phyloP scores from a whole-genome alignment of 2,329 filamentous ascomycete genomes.

The Colletotrichum echinochloae region DNA sequence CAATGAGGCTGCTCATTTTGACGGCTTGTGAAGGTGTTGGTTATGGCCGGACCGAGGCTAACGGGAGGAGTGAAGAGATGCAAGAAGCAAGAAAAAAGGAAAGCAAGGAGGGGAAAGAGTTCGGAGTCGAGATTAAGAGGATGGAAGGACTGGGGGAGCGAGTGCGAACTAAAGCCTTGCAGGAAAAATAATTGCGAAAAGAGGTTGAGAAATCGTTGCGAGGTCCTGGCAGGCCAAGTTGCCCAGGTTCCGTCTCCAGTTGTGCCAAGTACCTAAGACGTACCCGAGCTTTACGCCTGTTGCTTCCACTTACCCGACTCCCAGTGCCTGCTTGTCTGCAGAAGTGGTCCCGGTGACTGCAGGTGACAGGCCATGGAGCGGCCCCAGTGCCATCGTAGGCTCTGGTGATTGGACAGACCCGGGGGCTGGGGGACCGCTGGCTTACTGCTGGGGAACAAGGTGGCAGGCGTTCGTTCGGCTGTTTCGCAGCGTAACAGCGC shows the following conservation, averaged over 20 bases:
- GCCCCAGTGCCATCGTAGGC: constrained; percentile 8
- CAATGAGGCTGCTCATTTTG: constrained; percentile 84
- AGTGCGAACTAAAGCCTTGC: constrained; percentile 38
- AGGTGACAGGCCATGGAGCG: constrained; percentile 36
- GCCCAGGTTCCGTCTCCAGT: constrained; percentile 33
- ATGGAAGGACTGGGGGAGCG: constrained; percentile 33
- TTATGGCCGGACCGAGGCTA: constrained; percentile 42
- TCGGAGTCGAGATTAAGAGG: constrained; percentile 29
- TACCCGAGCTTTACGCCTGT: constrained; percentile 36
- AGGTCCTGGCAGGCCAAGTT: constrained; percentile 27
- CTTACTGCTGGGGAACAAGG: constrained; percentile 34
- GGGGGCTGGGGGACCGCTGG: constrained; percentile 9
- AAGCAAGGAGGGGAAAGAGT: constrained; percentile 21
- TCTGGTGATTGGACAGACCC: constrained; percentile 30
- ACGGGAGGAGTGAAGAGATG: constrained; percentile 36
- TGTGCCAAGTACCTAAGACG: constrained; percentile 24
- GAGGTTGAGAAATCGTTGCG: constrained; percentile 37
- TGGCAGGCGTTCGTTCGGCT: constrained; percentile 41
- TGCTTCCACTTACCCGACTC: constrained; percentile 8
- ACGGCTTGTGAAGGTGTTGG: constrained; percentile 46
- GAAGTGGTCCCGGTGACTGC: constrained; percentile 28
- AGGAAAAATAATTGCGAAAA: constrained; percentile 41
- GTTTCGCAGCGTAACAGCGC: constrained; percentile 36
- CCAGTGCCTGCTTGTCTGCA: constrained; percentile 11
- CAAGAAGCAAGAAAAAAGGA: constrained; percentile 24